These are phyloP conservation scores for Colletotrichum sp. DNA, from an alignment of 2,329 filamentous ascomycete species.

Conservation along the genomic window DNA sequence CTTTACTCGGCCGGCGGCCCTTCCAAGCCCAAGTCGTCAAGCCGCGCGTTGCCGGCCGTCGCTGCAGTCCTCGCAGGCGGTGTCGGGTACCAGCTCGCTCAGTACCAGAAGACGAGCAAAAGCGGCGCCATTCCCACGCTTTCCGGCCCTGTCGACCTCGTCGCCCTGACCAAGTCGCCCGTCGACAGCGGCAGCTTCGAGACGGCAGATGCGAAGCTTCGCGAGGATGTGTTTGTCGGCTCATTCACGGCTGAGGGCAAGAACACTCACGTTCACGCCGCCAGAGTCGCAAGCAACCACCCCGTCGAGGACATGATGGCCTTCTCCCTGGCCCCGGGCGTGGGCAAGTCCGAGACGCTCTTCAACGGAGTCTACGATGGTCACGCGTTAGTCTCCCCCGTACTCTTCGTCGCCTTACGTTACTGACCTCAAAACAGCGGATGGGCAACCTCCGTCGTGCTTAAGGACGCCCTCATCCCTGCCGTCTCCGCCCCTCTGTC, in stretches of 20 bases:
- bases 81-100: not conserved
- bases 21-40: not conserved
- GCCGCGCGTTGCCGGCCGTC: not conserved
- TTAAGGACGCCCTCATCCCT: constrained; percentile 46
- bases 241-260: constrained; percentile 26
- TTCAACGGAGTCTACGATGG: constrained; percentile 53
- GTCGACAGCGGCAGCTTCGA: constrained; percentile 23
- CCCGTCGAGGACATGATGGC: constrained; percentile 42
- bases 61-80: not conserved
- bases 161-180: not conserved
- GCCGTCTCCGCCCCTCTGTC: constrained; percentile 42
- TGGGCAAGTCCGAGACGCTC: constrained; percentile 30
- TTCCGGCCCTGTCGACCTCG: constrained; percentile 1
- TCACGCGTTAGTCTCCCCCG: constrained; percentile 35
- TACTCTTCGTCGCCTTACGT: not conserved
- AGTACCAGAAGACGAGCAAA: not conserved
- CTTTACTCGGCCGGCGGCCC: not conserved
- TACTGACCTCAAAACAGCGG: constrained; percentile 32
- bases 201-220: constrained; percentile 33
- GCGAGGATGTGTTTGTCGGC: constrained; percentile 33
- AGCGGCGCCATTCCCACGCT: not conserved
- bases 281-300: constrained; percentile 37
- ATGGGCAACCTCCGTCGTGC: constrained; percentile 42
- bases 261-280: constrained; percentile 34
- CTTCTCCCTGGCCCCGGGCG: constrained; percentile 32